A percentile compares a stretch with the other conserved stretches of the same genome.
Conservation (phyloP, 129 eudicot genomes). For the Scalesia atractyloides region DNA sequence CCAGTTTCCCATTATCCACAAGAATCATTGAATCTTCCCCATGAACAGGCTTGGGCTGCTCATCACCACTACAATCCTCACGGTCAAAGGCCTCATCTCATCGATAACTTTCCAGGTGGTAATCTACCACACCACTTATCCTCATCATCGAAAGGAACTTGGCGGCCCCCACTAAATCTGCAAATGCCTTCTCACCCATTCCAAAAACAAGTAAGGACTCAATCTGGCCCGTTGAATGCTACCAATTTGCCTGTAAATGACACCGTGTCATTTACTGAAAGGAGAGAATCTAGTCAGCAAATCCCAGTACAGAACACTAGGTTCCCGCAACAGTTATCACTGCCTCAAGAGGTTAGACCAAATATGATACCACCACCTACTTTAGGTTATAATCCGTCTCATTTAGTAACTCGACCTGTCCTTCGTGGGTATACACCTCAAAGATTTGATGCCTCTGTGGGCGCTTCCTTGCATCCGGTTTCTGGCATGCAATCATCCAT, state of each 20-base stretch:
- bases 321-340: conserved; percentile 39
- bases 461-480: conserved; percentile 30
- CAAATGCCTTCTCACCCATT: conserved; percentile 46
- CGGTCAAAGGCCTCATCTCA: conserved; percentile 44
- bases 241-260: conserved; percentile 36
- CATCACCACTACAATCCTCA: conserved; percentile 43
- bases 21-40: conserved; percentile 49
- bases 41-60: conserved; percentile 40
- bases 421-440: conserved; percentile 54
- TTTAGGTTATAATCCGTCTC: conserved; percentile 36
- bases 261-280: conserved; percentile 31
- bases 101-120: conserved; percentile 35
- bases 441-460: conserved; percentile 38
- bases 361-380: conserved; percentile 41
- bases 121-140: conserved; percentile 41
- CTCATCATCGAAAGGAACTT: conserved; percentile 42
- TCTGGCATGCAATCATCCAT: conserved; percentile 43
- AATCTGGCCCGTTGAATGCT: conserved; percentile 39
- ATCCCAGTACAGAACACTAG: conserved; percentile 37
- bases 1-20: conserved; percentile 44
- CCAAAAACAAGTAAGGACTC: conserved; percentile 43
- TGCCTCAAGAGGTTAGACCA: conserved; percentile 49
- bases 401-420: conserved; percentile 29
- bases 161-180: conserved; percentile 53
- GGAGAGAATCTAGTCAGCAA: conserved; percentile 37